Evolutionary conservation across 1,284 basidiomycete genomes (phyloP), one percentile per base, ranked within the genome.

Genomic region (Ustilago curta): DNA sequence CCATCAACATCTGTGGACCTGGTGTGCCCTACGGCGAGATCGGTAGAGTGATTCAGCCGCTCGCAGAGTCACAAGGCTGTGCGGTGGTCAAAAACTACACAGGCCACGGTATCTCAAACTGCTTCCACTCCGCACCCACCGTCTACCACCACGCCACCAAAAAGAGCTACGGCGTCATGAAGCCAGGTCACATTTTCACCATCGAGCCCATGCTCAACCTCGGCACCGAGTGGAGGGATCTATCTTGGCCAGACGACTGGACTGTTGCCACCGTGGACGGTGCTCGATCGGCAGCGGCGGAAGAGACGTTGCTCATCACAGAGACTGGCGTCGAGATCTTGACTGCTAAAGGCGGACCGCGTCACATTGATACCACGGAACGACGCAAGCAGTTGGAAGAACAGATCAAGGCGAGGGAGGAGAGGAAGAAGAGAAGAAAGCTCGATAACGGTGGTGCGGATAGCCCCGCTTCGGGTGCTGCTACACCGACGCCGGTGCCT

Each of bases 31-130:
- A 93, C 84, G 89, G 87, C 60, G 88, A 86, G 47, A 95, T 97
- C 27, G 95, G 93, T 0, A 86, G 85, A 18, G 91, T 91, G 0
- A 95, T 97, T 49, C 89, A 93, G 81, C 84, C 86, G 0, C 82
- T 86, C 31, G 86, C 86, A 0, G 81, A 83, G 47, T 71, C 75
- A 37, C 78, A 86, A 55, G 87, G 87, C 0, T 89, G 88, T 73
- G 91, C 89, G 2, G 88, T 95, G 25, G 94, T 92, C 44, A 86
- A 88, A 9, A 89, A 92, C 61, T 93, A 93, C 77, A 89, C 88
- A 1, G 93, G 93, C 0, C 95, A 97, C 84, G 94, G 95, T 0
- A 96, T 97, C 62, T 93, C 94, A 1, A 88, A 87, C 21, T 88
- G 88, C 14, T 97, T 97, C 81, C 95, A 97, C 83, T 88, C 90